A percentile compares a stretch with the other conserved stretches of the same genome.
Conservation (phyloP, 2,329 filamentous ascomycete species). For the Neonectria hederae region DNA sequence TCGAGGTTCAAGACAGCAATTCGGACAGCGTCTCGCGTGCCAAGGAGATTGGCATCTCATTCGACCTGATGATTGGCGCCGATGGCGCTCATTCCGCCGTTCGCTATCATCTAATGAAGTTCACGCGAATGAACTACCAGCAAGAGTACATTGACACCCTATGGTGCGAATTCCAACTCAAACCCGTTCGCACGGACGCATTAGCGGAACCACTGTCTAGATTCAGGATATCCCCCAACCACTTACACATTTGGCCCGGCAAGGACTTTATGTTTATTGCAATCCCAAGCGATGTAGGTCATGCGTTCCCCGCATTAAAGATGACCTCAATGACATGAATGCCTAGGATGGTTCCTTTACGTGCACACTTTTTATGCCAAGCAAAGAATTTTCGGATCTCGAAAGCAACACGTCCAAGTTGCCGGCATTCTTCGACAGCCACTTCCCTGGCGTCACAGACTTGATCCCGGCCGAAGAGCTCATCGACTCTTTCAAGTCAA, state of each 20-base stretch:
- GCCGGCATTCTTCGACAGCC: conserved; percentile 77
- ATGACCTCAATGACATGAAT: conserved; percentile 29
- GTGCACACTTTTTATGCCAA: conserved; percentile 90
- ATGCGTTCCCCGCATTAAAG: neutral
- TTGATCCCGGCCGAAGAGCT: conserved; percentile 76
- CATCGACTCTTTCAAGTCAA: conserved; percentile 76
- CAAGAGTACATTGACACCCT: conserved; percentile 96
- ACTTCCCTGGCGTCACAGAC: conserved; percentile 87
- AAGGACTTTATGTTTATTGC: conserved; percentile 98
- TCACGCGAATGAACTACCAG: conserved; percentile 85
- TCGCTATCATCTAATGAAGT: conserved; percentile 97
- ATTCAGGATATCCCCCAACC: conserved; percentile 88
- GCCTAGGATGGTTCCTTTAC: conserved; percentile 88
- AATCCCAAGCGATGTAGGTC: conserved; percentile 74
- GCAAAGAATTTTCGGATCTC: conserved; percentile 72
- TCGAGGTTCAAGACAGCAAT: conserved; percentile 67
- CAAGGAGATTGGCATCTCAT: conserved; percentile 81
- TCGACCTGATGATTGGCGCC: conserved; percentile 92
- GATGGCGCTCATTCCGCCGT: conserved; percentile 95
- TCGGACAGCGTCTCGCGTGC: conserved; percentile 55
- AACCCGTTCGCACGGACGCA: conserved; percentile 53
- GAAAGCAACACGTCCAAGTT: conserved; percentile 69
- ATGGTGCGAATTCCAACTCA: conserved; percentile 95
- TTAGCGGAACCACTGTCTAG: conserved; percentile 49
- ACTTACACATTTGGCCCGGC: conserved; percentile 97